These are phyloP conservation scores for Plasmodium gaboni DNA, from an alignment of 169 alveolate genomes.

Conservation along the genomic window DNA sequence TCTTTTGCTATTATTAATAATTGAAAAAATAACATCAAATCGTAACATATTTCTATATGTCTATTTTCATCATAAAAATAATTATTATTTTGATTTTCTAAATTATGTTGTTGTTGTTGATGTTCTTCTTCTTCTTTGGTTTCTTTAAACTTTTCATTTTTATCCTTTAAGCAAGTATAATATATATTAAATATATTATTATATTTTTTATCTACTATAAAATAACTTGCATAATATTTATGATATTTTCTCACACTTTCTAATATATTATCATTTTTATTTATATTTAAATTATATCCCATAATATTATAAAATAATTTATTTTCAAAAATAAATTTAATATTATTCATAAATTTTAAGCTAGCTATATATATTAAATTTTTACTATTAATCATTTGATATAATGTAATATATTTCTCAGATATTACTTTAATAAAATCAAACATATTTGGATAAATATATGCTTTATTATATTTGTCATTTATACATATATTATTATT, in stretches of 20 bases:
- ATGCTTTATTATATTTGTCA: constrained; percentile 12
- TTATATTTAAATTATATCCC: constrained; percentile 53
- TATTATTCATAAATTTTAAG: constrained; percentile 35
- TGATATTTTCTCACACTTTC: constrained; percentile 62
- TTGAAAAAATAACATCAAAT: constrained; percentile 65
- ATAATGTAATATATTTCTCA: constrained; percentile 8
- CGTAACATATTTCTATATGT: constrained; percentile 56
- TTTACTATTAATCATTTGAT: constrained; percentile 1
- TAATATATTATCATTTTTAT: constrained; percentile 27
- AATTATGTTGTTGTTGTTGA: too few relatives aligned
- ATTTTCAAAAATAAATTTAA: constrained; percentile 42
- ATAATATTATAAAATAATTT: constrained; percentile 14
- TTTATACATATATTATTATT: constrained; percentile 11
- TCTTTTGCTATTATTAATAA: constrained; percentile 18
- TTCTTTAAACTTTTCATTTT: not conserved
- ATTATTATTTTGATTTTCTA: not conserved
- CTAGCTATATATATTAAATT: constrained; percentile 12
- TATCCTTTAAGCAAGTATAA: not conserved
- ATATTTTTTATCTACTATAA: constrained; percentile 21
- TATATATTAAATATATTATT: constrained; percentile 46
- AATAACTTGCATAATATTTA: constrained; percentile 20
- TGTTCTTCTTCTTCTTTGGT: too few relatives aligned
- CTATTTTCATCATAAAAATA: constrained; percentile 45
- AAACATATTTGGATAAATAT: constrained; percentile 8
- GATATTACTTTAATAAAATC: constrained; percentile 28